Conservation (phyloP, 1,284 basidiomycete genomes). For the Boletus sp. region DNA sequence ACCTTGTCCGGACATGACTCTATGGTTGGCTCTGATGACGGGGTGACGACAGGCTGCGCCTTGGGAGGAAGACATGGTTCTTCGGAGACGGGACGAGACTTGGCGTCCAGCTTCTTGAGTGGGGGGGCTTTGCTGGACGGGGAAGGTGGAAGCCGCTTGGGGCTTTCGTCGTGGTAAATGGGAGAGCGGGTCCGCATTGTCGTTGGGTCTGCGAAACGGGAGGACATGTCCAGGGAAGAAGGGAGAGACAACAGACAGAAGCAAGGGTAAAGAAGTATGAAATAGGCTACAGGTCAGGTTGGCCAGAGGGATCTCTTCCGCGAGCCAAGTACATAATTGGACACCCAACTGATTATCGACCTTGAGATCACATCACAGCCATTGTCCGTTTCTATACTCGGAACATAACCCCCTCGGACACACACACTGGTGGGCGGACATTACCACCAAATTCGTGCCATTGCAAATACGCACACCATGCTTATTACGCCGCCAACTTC, state of each 20-base stretch:
- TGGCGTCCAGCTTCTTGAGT: slow-evolving; percentile 31
- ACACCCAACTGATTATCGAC: slow-evolving; percentile 32
- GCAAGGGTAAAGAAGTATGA: slow-evolving; percentile 18
- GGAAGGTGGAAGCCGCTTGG: slow-evolving; percentile 32
- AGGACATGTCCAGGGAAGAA: slow-evolving; percentile 23
- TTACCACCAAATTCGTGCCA: slow-evolving; percentile 15
- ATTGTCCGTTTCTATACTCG: slow-evolving; percentile 22
- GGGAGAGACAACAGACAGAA: slow-evolving; percentile 2
- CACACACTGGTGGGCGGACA: slow-evolving; percentile 11
- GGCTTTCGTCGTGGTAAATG: slow-evolving; percentile 28
- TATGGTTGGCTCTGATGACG: slow-evolving; percentile 13
- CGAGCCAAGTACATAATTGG: slow-evolving; percentile 31
- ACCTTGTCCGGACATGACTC: slow-evolving; percentile 31
- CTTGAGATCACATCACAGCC: slow-evolving; percentile 25
- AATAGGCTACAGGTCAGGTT: slow-evolving; percentile 31
- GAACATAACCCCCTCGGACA: no score
- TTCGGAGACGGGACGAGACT: slow-evolving; percentile 33
- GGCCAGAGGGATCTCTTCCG: slow-evolving; percentile 22
- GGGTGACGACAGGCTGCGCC: slow-evolving; percentile 8
- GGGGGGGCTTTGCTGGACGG: slow-evolving; percentile 33
- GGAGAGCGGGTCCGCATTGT: slow-evolving; percentile 32
- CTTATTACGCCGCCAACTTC: slow-evolving; percentile 5
- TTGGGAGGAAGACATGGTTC: slow-evolving; percentile 22
- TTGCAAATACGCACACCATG: slow-evolving; percentile 30
- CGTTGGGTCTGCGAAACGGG: slow-evolving; percentile 29